Base-by-base conservation (phyloP, 2,329 filamentous ascomycete genomes). In the Aspergillus novoparasiticus region DNA sequence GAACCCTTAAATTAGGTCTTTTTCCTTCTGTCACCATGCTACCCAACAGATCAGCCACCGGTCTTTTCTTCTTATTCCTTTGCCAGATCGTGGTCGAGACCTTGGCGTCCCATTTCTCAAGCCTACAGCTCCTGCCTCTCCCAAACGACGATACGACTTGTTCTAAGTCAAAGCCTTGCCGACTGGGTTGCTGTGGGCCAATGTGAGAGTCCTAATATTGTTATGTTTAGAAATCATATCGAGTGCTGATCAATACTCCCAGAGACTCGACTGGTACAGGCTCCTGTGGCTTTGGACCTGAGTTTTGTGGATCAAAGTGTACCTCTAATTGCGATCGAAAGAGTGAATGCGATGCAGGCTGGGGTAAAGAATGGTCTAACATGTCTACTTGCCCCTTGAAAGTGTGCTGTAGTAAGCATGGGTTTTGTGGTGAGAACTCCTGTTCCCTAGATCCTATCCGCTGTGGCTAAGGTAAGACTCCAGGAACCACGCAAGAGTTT, bases 341-440 rank as follows among this genome's bases (percentile, higher is more conserved):
- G 46, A 59, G 65, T 34, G 66, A 73, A 55, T 73, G 72, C 43
- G 71, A 73, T 53, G 66, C 71, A 2, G 71, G 68, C 19, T 72
- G 67, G 62, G 69, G 67, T 8, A 19, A 39, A 6, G 54, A 70
- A 54, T 71, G 61, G 53, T 46, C 63, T 6, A 58, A 64, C 9
- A 19, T 12, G 8, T 56, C 61, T 2, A 65, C 64, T 0, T 76
- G 74, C 60, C 73, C 73, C 1, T 50, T 76, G 50, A 76, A 76
- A 51, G 71, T 75, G 36, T 76, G 74, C 64, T 76, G 74, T 61
- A 67, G 62, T 41, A 59, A 72, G 50, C 65, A 48, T 28, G 67
- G 66, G 1, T 70, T 70, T 46, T 70, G 68, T 30, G 66, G 66
- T 64, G 21, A 23, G 54, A 46, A 21, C 26, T 21, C n/a, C 34